A percentile compares a stretch with the other conserved stretches of the same genome.
Conservation (phyloP, 2,329 filamentous ascomycete species). For the Fusarium nurragi region DNA sequence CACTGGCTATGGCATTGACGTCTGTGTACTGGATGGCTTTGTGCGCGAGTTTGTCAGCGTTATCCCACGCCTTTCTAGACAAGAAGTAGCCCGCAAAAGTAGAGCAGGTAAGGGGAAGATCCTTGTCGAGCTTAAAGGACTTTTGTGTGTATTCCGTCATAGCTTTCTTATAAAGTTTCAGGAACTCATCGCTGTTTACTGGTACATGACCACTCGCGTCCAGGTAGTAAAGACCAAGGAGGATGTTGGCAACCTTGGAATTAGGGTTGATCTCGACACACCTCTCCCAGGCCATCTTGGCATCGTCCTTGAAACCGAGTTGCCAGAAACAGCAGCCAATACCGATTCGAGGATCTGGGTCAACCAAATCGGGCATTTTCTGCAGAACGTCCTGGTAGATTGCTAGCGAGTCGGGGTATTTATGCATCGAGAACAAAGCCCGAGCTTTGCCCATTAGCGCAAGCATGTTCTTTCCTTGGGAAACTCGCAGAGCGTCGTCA, state of each 20-base stretch:
- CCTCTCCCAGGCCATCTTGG: conserved; percentile 89
- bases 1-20: conserved; percentile 94
- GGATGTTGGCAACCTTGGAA: conserved; percentile 88
- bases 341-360: conserved; percentile 94
- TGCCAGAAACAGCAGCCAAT: conserved; percentile 99
- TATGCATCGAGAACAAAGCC: conserved; percentile 85
- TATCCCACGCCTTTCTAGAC: conserved; percentile 79
- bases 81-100: conserved; percentile 93
- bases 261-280: conserved; percentile 81
- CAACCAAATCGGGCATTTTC: conserved; percentile 86
- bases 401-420: conserved; percentile 83
- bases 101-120: conserved; percentile 87
- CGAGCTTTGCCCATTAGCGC: conserved; percentile 90
- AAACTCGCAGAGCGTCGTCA: conserved; percentile 89
- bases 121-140: conserved; percentile 92
- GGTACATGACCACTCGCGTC: conserved; percentile 85
- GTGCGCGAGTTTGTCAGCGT: conserved; percentile 86
- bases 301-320: conserved; percentile 91
- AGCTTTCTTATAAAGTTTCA: conserved; percentile 85
- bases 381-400: conserved; percentile 87
- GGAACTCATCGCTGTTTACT: conserved; percentile 85
- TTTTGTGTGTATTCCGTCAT: conserved; percentile 96
- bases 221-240: conserved; percentile 90
- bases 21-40: conserved; percentile 96
- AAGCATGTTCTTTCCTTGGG: conserved; percentile 88